Evolutionary conservation across 176 grass and related monocot species (phyloP), one percentile per base, ranked within the genome.

Genomic region (Pharus latifolius): DNA sequence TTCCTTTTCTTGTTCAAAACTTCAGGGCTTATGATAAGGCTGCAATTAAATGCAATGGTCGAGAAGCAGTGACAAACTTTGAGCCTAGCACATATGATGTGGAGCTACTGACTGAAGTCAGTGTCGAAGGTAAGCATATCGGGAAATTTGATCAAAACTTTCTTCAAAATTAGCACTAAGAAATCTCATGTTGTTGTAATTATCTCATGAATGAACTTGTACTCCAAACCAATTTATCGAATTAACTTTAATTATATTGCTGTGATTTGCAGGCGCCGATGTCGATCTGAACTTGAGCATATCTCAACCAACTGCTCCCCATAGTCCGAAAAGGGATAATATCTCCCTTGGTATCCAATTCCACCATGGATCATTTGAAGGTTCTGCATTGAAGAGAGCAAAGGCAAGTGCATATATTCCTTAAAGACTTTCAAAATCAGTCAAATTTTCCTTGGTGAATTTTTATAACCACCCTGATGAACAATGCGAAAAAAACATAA

Each of bases 21-120:
- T 78, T 60, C 77, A 99, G 96, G 84, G 90, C 96, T 68, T 99
- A 99, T 30, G 96, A 99, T 74, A 95, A 99, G 72, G 96, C 96
- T 4, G 96, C 96, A 9, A 91, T 99, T 62, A 99, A 99, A 75
- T 95, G 90, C 80, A 99, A 99, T 4, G 96, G 96, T 37, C 74
- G 90, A 79, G 96, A 99, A 37, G 96, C 96, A 13, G 90, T 99
- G 38, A 95, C 96, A 1, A 99, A 99, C 63, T 99, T 99, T 50
- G 90, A 99, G 67, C 78, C 87, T 3, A 88, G 84, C 76, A 74
- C 79, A 23, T 99, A 99, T 20, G 82, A 99, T 22, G 87, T 68
- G 5, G 90, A 99, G 73, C 56, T 88, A 51, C 69, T 72, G 14
- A 63, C 68, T 33, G 90, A 88, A 49, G 80, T 51, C 70, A 67